phyloP scores from a whole-genome alignment of 2,329 filamentous ascomycete genomes.

The Curvularia eragrostidis region DNA sequence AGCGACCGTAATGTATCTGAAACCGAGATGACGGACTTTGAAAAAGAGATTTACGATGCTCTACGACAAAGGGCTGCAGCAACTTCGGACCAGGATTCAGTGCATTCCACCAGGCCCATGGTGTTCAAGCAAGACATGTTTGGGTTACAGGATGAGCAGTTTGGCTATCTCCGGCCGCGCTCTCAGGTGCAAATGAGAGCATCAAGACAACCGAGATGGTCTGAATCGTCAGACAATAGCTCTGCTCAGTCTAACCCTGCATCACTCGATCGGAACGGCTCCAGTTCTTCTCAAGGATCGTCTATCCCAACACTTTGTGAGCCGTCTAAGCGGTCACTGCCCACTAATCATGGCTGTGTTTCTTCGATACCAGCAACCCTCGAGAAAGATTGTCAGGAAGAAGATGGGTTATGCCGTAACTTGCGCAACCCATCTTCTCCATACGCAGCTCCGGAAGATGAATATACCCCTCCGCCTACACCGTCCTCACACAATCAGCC shows the following conservation, averaged over 20 bases:
- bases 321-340: conserved; percentile 6
- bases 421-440: conserved; percentile 5
- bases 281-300: conserved; percentile 36
- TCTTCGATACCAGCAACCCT: conserved; percentile 6
- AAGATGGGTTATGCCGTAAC: neutral
- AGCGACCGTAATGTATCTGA: conserved; percentile 21
- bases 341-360: neutral
- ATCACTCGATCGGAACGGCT: conserved; percentile 37
- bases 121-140: conserved; percentile 29
- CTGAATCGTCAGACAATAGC: conserved; percentile 31
- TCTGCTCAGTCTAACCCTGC: conserved; percentile 36
- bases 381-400: conserved; percentile 3
- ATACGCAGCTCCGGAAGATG: conserved; percentile 11
- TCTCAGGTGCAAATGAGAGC: conserved; percentile 18
- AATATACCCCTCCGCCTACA: conserved; percentile 16
- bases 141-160: conserved; percentile 17
- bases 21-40: conserved; percentile 14
- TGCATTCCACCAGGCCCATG: neutral
- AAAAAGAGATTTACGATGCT: conserved; percentile 21
- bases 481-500: conserved; percentile 18
- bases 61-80: conserved; percentile 22
- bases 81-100: conserved; percentile 8
- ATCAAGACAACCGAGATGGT: conserved; percentile 28
- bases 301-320: conserved; percentile 12
- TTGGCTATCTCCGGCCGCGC: conserved; percentile 13